Base-by-base conservation (phyloP, 2,329 filamentous ascomycete genomes). In the Cladobotryum protrusum region DNA sequence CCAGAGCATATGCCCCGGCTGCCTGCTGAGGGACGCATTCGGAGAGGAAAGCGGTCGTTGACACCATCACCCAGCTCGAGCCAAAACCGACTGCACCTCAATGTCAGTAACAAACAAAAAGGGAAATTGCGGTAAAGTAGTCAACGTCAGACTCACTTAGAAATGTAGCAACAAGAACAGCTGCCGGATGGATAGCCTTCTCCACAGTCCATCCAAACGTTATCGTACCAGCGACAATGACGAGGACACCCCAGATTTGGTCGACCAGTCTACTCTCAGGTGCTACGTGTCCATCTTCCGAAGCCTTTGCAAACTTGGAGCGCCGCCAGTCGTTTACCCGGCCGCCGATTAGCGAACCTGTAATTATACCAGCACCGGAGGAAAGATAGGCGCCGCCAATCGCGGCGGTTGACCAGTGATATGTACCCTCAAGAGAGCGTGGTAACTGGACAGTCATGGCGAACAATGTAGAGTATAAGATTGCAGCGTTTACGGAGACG, bases 191-290 rank as follows among this genome's bases (percentile, higher is more conserved):
- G 1, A 63, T 47, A 3, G 50, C 50, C 20, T 57, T 49, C 42
- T 61, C 50, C 7, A 65, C 61, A 39, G 67, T 70, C 69, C 69
- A 73, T 17, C 70, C 71, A 52, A 65, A 73, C 65, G 71, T 67
- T 34, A 64, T 49, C 13, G 67, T 65, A 0, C 70, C 71, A 1
- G 58, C 63, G 1, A 65, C 63, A 11, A 63, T 67, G 14, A 71
- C 49, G 6, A 71, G n/a, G 5, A 69, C 67, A 1, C 69, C 70
- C 50, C 62, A 63, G 24, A 71, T 65, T 43, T 73, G 71, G 18
- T 68, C 66, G 2, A 60, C 58, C 24, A 73, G 60, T 34, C 71
- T 63, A 35, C 59, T 63, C 49, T 73, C 71, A 7, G 70, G 69
- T 15, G 63, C 58, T 15, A 67, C 59, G 14, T 52, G 29, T 5